phyloP scores from a whole-genome alignment of 108 stramenopile species.

The Schizochytrium sp. region DNA sequence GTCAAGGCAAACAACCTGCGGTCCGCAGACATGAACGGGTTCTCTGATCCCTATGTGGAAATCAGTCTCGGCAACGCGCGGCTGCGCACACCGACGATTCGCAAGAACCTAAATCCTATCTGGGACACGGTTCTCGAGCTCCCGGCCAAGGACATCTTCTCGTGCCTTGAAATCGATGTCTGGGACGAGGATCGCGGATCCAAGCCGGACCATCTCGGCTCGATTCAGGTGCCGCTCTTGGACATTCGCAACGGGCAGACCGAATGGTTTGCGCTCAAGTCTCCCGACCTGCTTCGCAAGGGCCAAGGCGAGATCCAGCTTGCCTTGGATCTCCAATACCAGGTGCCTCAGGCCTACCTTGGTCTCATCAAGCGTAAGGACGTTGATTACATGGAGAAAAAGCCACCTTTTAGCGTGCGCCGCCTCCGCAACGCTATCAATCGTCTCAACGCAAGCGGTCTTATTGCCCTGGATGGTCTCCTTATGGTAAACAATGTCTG shows the following conservation, averaged over 20 bases:
- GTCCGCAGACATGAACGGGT: background rate
- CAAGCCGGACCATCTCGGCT: background rate
- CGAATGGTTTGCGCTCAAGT: background rate
- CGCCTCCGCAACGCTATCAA: background rate
- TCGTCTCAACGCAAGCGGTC: background rate
- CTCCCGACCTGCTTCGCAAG: background rate
- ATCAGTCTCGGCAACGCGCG: background rate
- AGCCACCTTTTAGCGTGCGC: background rate
- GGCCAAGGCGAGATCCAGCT: background rate
- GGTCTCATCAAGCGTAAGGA: background rate
- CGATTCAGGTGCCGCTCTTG: background rate
- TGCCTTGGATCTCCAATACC: background rate
- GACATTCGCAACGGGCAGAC: background rate
- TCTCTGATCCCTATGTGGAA: background rate
- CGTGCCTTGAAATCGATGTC: background rate
- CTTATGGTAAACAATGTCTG: background rate
- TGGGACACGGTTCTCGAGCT: background rate
- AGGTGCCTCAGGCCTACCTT: background rate
- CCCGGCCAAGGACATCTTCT: background rate
- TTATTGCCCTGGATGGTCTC: background rate
- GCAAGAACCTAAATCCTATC: background rate
- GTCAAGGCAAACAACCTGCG: background rate
- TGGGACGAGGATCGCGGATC: background rate
- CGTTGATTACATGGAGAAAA: background rate
- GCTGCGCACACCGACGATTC: background rate